Base-by-base conservation (phyloP, 1,284 basidiomycete species). In the Caloboletus inedulis region DNA sequence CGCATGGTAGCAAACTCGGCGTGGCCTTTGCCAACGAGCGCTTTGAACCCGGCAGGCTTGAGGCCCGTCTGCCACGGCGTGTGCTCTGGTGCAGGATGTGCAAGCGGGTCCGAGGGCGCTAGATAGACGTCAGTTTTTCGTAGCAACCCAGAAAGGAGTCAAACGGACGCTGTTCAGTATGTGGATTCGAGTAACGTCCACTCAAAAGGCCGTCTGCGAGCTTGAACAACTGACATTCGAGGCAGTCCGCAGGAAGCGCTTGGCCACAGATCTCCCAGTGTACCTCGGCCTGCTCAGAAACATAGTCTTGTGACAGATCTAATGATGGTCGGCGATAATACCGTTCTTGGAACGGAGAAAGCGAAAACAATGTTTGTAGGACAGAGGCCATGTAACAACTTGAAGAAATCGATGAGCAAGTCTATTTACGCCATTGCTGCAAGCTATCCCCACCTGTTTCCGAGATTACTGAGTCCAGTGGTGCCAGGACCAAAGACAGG, bases 301-400 rank as follows among this genome's bases (percentile, higher is more conserved):
- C 52, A 37, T 52, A 43, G 3, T 51, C 40, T 14, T 41, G 37
- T 13, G 49, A 36, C 5, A 43, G 6, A 10, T 53, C 56, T 4
- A 52, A 16, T 19, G 51, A 51, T 4, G 43, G 48, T 45, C 37
- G 43, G 14, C 54, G 54, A 49, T 75, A 72, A 74, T 96, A 99
- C 12, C 91, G 83, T 9, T 76, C 66, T 57, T 85, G 84, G 78
- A 98, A 98, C 0, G 81, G 66, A 0, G 87, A 79, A 3, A 98
- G 77, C 0, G 93, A 78, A 72, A 98, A 98, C 1, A 98, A 63
- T 0, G 84, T 82, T 74, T 99, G 96, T 1, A 98, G 72, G 18
- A 94, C 88, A 0, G 95, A 98, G 0, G 94, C 92, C 85, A 99
- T 93, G 75, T 99, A 99, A 70, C 97, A 99, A 71, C 94, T 94